Evolutionary conservation across 345 rosid genomes (phyloP).

Genomic region (Boechera stricta): DNA sequence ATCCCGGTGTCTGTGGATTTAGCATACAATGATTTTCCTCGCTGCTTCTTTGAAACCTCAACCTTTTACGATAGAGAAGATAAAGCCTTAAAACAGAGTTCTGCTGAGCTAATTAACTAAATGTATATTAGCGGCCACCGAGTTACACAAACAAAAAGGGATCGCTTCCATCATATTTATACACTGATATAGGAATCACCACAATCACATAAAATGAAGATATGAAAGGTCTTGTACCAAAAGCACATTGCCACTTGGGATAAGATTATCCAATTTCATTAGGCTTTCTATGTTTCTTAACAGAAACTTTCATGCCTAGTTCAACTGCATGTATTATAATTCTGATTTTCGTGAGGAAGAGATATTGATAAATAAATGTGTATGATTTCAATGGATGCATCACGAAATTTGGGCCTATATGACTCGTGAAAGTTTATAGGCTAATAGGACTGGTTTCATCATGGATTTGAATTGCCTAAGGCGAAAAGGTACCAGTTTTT

Average conservation of each 20-base stretch:
- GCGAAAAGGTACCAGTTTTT: not conserved
- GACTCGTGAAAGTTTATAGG: not conserved
- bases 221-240: not conserved
- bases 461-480: slow-evolving; percentile 9
- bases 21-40: slow-evolving; percentile 78
- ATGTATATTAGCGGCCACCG: slow-evolving; percentile 1
- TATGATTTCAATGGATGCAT: not conserved
- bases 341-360: not conserved
- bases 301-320: slow-evolving; percentile 3
- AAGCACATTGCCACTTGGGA: not conserved
- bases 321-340: not conserved
- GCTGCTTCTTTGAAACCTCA: slow-evolving; percentile 63
- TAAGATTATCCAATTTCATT: not conserved
- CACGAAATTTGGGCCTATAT: not conserved
- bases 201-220: slow-evolving; percentile 9
- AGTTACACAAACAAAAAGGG: slow-evolving; percentile 5
- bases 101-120: not conserved
- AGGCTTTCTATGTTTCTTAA: slow-evolving; percentile 14
- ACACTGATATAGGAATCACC: not conserved
- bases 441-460: not conserved
- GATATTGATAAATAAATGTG: not conserved
- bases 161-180: not conserved
- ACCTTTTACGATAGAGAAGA: slow-evolving; percentile 53
- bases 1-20: slow-evolving; percentile 88
- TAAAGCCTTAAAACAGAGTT: slow-evolving; percentile 25